Evolutionary conservation across 768 basidiomycete species (phyloP).

Genomic region (Mycena haematopus): DNA sequence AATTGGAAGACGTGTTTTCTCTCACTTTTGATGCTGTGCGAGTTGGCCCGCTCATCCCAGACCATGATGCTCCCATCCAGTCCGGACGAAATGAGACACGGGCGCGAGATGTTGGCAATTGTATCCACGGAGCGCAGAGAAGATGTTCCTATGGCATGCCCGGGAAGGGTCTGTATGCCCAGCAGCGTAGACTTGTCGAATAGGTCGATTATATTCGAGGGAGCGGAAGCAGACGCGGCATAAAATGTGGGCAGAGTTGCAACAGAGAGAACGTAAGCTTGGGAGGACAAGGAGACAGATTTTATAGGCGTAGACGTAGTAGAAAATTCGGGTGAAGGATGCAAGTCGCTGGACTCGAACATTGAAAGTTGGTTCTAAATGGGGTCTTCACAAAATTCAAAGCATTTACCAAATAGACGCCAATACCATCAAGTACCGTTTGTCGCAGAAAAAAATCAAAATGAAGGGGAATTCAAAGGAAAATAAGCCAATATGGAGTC

Average conservation of each 20-base stretch:
- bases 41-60: conserved; percentile 74
- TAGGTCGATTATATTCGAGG: conserved; percentile 70
- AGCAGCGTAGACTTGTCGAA: conserved; percentile 66
- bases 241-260: conserved; percentile 53
- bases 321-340: conserved; percentile 20
- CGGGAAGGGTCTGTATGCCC: conserved; percentile 52
- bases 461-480: background rate
- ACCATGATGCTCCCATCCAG: conserved; percentile 73
- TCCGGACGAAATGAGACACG: conserved; percentile 67
- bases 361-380: background rate
- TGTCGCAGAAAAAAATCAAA: no score
- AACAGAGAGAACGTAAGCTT: conserved; percentile 68
- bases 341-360: conserved; percentile 4
- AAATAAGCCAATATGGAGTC: background rate
- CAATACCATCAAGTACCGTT: background rate
- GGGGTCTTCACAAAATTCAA: background rate
- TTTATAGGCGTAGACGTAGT: conserved; percentile 33
- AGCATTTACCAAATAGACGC: background rate
- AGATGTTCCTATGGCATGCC: conserved; percentile 65
- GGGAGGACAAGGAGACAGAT: conserved; percentile 42
- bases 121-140: conserved; percentile 52
- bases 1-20: conserved; percentile 21
- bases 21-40: conserved; percentile 67
- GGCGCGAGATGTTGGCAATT: conserved; percentile 48
- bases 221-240: conserved; percentile 68